Percentiles rank a stretch among this genome's conserved stretches.
Conservation (phyloP, 805 yeast genomes). For the Candida khao-thaluensis region DNA sequence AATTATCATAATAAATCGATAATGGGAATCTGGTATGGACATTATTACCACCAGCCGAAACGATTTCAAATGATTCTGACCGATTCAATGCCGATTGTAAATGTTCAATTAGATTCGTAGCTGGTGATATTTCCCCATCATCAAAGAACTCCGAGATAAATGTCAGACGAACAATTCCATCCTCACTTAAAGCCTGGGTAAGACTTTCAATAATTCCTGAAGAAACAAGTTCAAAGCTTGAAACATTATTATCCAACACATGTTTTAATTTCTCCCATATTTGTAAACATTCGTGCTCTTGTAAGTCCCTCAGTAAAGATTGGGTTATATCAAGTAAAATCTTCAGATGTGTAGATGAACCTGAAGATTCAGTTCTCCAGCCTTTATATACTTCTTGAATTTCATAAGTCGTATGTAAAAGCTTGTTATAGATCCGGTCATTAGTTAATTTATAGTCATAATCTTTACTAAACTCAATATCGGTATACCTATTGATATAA, state of each 20-base stretch:
- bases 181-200: constrained; percentile 29
- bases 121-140: constrained; percentile 28
- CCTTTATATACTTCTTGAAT: constrained; percentile 28
- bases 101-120: constrained; percentile 39
- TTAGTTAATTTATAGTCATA: constrained; percentile 20
- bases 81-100: constrained; percentile 74
- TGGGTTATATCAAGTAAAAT: background rate
- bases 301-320: background rate
- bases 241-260: constrained; percentile 33
- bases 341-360: constrained; percentile 2
- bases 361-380: background rate
- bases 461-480: constrained; percentile 31
- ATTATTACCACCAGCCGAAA: constrained; percentile 31
- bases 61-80: constrained; percentile 68
- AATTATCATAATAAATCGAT: constrained; percentile 16
- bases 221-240: constrained; percentile 73
- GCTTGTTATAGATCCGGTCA: constrained; percentile 16
- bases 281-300: background rate
- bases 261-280: constrained; percentile 25
- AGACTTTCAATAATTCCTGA: constrained; percentile 60
- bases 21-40: constrained; percentile 10
- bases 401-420: constrained; percentile 18
- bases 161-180: constrained; percentile 37
- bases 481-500: constrained; percentile 26
- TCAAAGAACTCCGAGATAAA: constrained; percentile 44